Base-by-base conservation (phyloP, 176 grass and related monocot genomes). In the Rhynchospora tenuis region DNA sequence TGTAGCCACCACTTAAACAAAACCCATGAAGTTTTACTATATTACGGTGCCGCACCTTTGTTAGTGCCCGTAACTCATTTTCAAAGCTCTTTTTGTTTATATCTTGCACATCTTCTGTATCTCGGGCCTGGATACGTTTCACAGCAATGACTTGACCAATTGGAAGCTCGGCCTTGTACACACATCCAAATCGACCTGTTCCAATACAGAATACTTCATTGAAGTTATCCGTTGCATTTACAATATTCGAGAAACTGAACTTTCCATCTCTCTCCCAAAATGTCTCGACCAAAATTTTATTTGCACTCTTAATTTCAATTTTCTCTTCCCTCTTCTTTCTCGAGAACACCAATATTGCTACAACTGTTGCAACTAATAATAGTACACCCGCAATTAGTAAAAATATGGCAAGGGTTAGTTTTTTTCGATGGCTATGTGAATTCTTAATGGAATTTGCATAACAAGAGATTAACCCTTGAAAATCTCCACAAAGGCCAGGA, bases 181-280 rank as follows among this genome's bases (percentile, higher is more conserved):
- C 92, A 68, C 79, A 94, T 33, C 94, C 88, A 78, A 94, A 97
- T 19, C 90, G 84, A 4, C 94, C 94, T 78, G 79, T 90, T 26
- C 94, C 94, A 60, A 97, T 94, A 86, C 89, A 94, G 84, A 87
- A 94, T 42, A 84, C 47, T 59, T 92, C 83, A 70, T 86, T 88
- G 87, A 97, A 97, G 85, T 94, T 85, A 60, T 94, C 92, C 3
- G 94, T 97, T 51, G 92, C 90, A 50, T 86, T 88, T 68, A 91
- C 59, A 58, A 97, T 92, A 80, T 97, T 92, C 6, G 84, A 89
- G 72, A 94, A 94, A 12, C 86, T 86, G 80, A 92, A 92, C 78
- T 61, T 88, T 6, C 70, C 81, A 22, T 97, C 92, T 75, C 70
- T 94, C 56, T 91, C 81, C 94, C 94, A 97, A 52, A 99, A 89